These are phyloP conservation scores for Bruguiera gymnorhiza DNA, from an alignment of 345 rosid genomes.

Conservation along the genomic window DNA sequence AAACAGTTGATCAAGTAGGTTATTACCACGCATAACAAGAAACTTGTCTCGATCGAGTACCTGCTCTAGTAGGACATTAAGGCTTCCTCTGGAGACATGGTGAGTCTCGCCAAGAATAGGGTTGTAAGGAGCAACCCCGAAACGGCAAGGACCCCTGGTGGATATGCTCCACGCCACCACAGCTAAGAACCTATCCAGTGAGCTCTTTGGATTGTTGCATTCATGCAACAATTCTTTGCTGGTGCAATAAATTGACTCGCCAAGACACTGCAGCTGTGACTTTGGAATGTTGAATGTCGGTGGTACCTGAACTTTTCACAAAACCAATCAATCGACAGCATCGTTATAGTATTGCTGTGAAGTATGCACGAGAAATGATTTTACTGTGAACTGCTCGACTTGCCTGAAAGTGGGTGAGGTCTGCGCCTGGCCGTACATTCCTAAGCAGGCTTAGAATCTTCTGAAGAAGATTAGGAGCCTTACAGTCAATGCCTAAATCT, in stretches of 20 bases:
- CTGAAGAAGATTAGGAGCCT: slow-evolving; percentile 46
- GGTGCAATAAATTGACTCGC: slow-evolving; percentile 57
- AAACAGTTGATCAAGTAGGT: too few relatives aligned
- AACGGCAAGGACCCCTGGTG: slow-evolving; percentile 44
- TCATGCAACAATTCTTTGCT: slow-evolving; percentile 42
- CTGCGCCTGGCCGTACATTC: slow-evolving; percentile 53
- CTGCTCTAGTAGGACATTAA: slow-evolving; percentile 76
- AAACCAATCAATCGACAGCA: background rate
- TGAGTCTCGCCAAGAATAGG: slow-evolving; percentile 92
- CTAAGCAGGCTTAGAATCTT: slow-evolving; percentile 52
- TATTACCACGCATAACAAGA: too few relatives aligned
- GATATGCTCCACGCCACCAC: slow-evolving; percentile 75
- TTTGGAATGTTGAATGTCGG: slow-evolving; percentile 70
- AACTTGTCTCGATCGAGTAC: slow-evolving; percentile 18
- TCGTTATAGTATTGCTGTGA: background rate
- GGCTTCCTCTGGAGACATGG: slow-evolving; percentile 59
- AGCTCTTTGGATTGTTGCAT: slow-evolving; percentile 39
- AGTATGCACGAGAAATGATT: slow-evolving; percentile 37
- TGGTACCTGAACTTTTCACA: slow-evolving; percentile 49
- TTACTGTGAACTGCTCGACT: slow-evolving; percentile 57
- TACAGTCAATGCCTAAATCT: slow-evolving; percentile 33
- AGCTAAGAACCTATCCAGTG: slow-evolving; percentile 50
- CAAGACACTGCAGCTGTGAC: slow-evolving; percentile 70
- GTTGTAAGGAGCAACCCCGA: slow-evolving; percentile 79
- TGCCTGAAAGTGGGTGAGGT: slow-evolving; percentile 60